Evolutionary conservation across 345 rosid species (phyloP).

Genomic region (Citrus sp.): DNA sequence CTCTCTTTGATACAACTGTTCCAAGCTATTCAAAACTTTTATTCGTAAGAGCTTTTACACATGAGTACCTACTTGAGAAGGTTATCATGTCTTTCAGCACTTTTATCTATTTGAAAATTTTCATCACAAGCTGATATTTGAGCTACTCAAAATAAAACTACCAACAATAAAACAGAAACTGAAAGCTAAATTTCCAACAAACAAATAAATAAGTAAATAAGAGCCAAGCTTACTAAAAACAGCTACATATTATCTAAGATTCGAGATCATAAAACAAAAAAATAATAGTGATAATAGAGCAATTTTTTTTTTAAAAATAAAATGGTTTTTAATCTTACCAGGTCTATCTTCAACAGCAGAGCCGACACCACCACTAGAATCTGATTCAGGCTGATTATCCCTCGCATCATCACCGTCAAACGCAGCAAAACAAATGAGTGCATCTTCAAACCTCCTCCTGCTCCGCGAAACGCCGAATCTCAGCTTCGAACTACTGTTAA

Average conservation of each 20-base stretch:
- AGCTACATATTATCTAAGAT: not conserved
- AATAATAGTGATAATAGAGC: not conserved
- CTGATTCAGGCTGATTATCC: conserved; percentile 33
- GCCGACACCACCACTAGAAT: conserved; percentile 23
- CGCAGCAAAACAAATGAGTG: conserved; percentile 45
- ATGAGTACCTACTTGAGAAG: not conserved
- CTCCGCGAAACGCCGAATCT: conserved; percentile 26
- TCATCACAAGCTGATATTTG: not conserved
- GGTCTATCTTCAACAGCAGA: conserved; percentile 66
- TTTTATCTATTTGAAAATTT: not conserved
- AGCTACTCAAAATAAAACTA: not conserved
- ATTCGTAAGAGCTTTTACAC: not conserved
- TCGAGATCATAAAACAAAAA: not conserved
- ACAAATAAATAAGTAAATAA: not conserved
- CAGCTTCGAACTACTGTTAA: conserved; percentile 26
- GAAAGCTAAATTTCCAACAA: not conserved
- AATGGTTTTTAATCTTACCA: conserved; percentile 29
- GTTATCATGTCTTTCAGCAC: not conserved
- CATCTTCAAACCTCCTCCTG: conserved; percentile 15
- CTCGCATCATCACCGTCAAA: conserved; percentile 42
- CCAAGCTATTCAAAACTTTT: not conserved
- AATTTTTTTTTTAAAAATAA: too few relatives aligned
- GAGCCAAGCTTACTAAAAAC: not conserved
- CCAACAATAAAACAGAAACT: not conserved
- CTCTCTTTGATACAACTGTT: not conserved